Conservation (phyloP, 192 early-diverging fungal species). For the Helicostylum pulchrum region DNA sequence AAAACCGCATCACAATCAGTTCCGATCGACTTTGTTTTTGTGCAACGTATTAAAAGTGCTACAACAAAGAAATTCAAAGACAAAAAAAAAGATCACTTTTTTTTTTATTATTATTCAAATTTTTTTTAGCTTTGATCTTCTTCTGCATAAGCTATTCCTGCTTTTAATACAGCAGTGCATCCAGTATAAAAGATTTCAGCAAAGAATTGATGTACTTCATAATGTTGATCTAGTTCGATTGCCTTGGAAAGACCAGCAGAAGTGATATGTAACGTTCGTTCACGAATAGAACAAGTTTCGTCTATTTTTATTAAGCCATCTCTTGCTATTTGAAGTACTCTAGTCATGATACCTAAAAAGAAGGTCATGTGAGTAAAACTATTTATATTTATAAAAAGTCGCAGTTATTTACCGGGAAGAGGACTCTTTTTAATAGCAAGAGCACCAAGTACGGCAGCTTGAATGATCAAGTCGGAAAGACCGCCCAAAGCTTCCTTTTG, state of each 20-base stretch:
- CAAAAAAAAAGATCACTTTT: neutral
- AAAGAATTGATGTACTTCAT: slow-evolving; percentile 51
- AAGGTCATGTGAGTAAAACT: neutral
- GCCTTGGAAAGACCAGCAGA: slow-evolving; percentile 44
- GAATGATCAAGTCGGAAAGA: slow-evolving; percentile 32
- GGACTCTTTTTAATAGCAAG: slow-evolving; percentile 51
- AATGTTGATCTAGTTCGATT: slow-evolving; percentile 51
- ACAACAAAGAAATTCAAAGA: neutral
- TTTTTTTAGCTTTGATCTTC: slow-evolving; percentile 1
- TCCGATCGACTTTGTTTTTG: neutral
- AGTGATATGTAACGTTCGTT: slow-evolving; percentile 50
- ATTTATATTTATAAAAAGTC: neutral
- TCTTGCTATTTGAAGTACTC: slow-evolving; percentile 34
- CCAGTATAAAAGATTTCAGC: slow-evolving; percentile 42
- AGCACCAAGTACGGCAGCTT: slow-evolving; percentile 42
- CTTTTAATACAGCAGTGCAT: slow-evolving; percentile 46
- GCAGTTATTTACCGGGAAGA: slow-evolving; percentile 34
- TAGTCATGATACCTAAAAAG: slow-evolving; percentile 37
- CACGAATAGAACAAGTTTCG: slow-evolving; percentile 44
- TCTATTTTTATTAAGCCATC: slow-evolving; percentile 41
- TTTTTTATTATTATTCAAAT: neutral
- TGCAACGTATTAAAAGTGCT: neutral
- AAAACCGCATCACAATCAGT: neutral
- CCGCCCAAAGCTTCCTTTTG: slow-evolving; percentile 13
- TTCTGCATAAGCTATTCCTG: slow-evolving; percentile 49